Evolutionary conservation across 2,329 filamentous ascomycete genomes (phyloP), one percentile per base, ranked within the genome.

Genomic region (Emmonsia crescens): DNA sequence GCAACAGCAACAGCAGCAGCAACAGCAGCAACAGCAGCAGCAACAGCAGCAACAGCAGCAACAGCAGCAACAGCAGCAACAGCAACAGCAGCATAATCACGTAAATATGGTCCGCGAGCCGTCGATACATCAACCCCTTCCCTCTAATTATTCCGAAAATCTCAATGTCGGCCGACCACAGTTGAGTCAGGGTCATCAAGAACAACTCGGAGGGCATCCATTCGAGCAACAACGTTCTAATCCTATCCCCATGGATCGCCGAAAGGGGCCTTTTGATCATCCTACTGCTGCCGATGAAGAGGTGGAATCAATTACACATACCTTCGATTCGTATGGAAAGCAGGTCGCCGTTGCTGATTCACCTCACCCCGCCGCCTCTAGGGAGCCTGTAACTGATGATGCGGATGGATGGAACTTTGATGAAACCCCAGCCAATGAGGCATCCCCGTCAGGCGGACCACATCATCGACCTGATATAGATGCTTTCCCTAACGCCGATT

Each of bases 351-450:
- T 60, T 14, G 16, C 60, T 16, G 60, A 61, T 46, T 56, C 55
- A 33, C 51, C 57, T 40, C 29, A 60, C 14, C 54, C 51, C 24
- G 14, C 38, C 10, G n/a, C 48, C 2, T 33, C 59, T 10, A 59
- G 62, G 36, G 57, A 62, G 21, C 63, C 64, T 21, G 24, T 61
- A 54, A 69, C 74, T 8, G 76, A 80, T 3, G 85, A 89, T 62
- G 71, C 82, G 0, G 92, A 96, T 69, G 89, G 84, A 9, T 99
- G 94, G 94, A 92, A 95, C 70, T 99, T 99, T 67, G 90, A 93
- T 60, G 91, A 96, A n/a, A 69, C 77, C 59, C 76, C 83, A 0
- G 87, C 89, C 48, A 76, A 82, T 54, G 74, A 74, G 57, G 64
- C 70, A 1, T 64, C 74, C 71, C 31, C 70, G 66, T 69, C 78